Base-by-base conservation (phyloP, 2,329 filamentous ascomycete genomes). In the Ophiocordyceps camponoti-saundersi region DNA sequence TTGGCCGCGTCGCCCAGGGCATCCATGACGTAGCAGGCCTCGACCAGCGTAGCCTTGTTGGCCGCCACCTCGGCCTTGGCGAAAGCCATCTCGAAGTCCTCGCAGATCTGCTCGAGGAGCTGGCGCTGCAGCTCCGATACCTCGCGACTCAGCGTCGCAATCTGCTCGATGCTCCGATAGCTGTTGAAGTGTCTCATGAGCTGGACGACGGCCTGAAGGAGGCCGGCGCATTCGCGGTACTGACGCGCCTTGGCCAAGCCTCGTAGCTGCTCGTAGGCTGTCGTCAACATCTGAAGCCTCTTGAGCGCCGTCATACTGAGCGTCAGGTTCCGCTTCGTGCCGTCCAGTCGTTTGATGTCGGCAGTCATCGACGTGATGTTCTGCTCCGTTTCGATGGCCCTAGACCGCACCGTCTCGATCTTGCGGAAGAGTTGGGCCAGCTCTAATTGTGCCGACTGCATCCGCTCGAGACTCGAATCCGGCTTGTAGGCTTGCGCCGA, bases 161-260 rank as follows among this genome's bases (percentile, higher is more conserved):
- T 96, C 71, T 98, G 92, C 61, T 96, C 90, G 55, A 98, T 96
- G 56, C 88, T 95, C 49, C 92, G 75, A 63, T 96, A 98, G 64
- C 86, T 93, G 67, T 95, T 94, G 74, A 98, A 98, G 66, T 98
- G 89, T 54, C 85, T 85, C 85, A 96, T 95, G 43, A 98, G 79
- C 73, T 98, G 92, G 49, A 98, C 77, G 30, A 98, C 92, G 11
- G 92, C 92, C 67, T 95, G 87, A 48, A 98, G 71, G 49, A 98
- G 72, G 56, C 93, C 88, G 16, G 90, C 89, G 60, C 92, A 96
- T 62, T 98, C 92, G 52, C 86, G 75, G 62, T 98, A 98, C 63
- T 98, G 92, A 48, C 90, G 74, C 34, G 84, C 82, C 64, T 85
- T 85, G 53, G 85, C 83, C 53, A 95, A 70, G 3, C 80, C 85